Conservation (phyloP, 2,329 filamentous ascomycete species). For the Cytospora piceae region DNA sequence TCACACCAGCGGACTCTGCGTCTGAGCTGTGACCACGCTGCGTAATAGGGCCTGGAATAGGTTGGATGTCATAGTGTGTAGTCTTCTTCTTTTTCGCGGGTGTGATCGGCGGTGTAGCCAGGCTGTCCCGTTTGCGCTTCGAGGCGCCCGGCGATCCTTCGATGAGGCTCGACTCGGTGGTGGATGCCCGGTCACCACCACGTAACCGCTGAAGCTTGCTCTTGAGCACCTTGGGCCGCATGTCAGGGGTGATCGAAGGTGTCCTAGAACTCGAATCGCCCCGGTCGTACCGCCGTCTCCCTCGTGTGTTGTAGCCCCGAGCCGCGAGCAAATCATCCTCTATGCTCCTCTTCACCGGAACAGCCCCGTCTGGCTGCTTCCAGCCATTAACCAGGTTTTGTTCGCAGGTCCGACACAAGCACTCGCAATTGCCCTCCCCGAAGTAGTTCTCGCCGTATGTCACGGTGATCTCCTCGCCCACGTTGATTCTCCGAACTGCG, state of each 20-base stretch:
- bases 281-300: conserved; percentile 56
- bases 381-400: conserved; percentile 77
- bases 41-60: conserved; percentile 35
- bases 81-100: conserved; percentile 56
- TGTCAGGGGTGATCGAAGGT: conserved; percentile 59
- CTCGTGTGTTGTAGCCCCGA: conserved; percentile 61
- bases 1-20: conserved; percentile 37
- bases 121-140: conserved; percentile 49
- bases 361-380: conserved; percentile 58
- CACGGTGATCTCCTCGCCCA: conserved; percentile 95
- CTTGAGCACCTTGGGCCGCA: conserved; percentile 55
- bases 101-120: conserved; percentile 59
- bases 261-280: conserved; percentile 56
- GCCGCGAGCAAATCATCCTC: conserved; percentile 50
- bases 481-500: conserved; percentile 77
- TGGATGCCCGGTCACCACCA: conserved; percentile 40
- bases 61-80: conserved; percentile 37
- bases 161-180: conserved; percentile 40
- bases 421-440: conserved; percentile 92
- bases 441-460: conserved; percentile 97
- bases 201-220: conserved; percentile 41
- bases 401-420: conserved; percentile 88
- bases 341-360: conserved; percentile 54
- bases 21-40: conserved; percentile 47
- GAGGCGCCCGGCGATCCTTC: conserved; percentile 34